phyloP scores from a whole-genome alignment of 345 rosid species.

The Jatropha curcas region DNA sequence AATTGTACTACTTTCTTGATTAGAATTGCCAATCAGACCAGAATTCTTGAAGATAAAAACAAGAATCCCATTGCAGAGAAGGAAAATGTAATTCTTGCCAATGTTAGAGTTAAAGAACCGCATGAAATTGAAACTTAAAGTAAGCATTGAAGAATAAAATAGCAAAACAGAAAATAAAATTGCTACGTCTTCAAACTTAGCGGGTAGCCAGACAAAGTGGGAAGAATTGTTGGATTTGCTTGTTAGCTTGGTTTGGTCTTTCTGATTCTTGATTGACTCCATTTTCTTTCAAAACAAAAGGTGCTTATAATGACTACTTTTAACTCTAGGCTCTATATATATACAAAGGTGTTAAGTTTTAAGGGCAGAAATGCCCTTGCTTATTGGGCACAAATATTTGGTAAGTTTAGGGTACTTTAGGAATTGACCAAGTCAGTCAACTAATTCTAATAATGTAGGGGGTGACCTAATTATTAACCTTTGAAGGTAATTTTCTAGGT shows the following conservation, averaged over 20 bases:
- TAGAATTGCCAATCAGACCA: constrained; percentile 29
- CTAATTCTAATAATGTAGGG: background rate
- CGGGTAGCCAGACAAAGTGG: constrained; percentile 11
- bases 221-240: background rate
- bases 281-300: constrained; percentile 11
- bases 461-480: too few relatives aligned
- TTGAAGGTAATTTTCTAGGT: background rate
- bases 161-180: constrained; percentile 43
- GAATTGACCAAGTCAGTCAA: constrained; percentile 1
- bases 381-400: background rate
- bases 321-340: background rate
- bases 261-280: constrained; percentile 11
- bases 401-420: background rate
- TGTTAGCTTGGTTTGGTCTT: background rate
- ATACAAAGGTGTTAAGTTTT: background rate
- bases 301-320: background rate
- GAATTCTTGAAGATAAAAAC: constrained; percentile 47
- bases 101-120: constrained; percentile 27
- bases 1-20: background rate
- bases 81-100: constrained; percentile 64
- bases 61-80: constrained; percentile 70
- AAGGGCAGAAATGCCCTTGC: constrained; percentile 9
- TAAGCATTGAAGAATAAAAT: constrained; percentile 34
- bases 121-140: constrained; percentile 11
- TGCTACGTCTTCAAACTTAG: constrained; percentile 32